Evolutionary conservation across 768 basidiomycete genomes (phyloP), one percentile per base, ranked within the genome.

Genomic region (Exidia glandulosa): DNA sequence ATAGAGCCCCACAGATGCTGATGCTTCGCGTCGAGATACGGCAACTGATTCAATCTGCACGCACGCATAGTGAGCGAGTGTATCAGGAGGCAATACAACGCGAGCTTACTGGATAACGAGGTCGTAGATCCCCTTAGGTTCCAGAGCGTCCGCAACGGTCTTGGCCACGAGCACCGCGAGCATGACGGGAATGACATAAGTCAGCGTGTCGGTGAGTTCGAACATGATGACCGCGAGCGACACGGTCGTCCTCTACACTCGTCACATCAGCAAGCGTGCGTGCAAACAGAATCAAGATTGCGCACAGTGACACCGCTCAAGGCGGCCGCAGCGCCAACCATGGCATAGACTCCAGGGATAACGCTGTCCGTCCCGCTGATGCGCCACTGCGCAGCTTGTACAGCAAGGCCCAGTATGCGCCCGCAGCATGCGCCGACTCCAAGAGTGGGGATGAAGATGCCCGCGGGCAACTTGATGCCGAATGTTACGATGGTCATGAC

Each of bases 171-270:
- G 80, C 16, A 99, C 74, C 9, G 70, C 68, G 47, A 94, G 72
- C 91, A 94, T 94, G 60, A 94, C 84, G 16, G 92, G 92, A 6
- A 91, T 88, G 13, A 84, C 87, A 72, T 98, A 98, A 2, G 90
- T 93, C 64, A 99, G 75, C 1, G 92, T 92, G 64, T 91, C 88
- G 3, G 95, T 95, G 45, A 98, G 77, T 68, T 98, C 95, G 68
- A 97, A 92, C 76, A 88, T 91, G 72, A 98, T 99, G 57, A 98
- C 96, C 3, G 93, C 93, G 59, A 97, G 80, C 0, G 93, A 94
- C 29, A 98, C 89, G 0, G 91, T 94, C 27, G 90, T 93, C 34
- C 91, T 77, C 86, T 90, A 61, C 34, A 61, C 16, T 14, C 9
- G 57, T 48, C 3, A 59, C 30, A 31, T 32, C 6, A 56, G 57